These are phyloP conservation scores for Sugiyamaella castrensis DNA, from an alignment of 1,139 yeast species.

Conservation along the genomic window DNA sequence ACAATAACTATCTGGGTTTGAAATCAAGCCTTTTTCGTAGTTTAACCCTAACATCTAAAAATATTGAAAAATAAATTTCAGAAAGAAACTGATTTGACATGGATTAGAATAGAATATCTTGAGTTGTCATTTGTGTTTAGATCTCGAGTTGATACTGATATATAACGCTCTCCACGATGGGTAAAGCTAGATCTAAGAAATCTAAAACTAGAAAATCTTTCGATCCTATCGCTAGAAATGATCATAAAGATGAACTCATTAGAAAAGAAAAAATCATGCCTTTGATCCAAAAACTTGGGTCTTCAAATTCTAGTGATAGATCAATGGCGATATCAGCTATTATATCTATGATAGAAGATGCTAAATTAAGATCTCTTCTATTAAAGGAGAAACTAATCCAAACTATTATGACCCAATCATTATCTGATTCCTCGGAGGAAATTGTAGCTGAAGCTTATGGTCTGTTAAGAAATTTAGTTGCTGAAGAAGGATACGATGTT, in stretches of 20 bases:
- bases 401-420: constrained; percentile 58
- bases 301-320: constrained; percentile 67
- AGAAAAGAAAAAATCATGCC: constrained; percentile 63
- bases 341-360: constrained; percentile 67
- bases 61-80: too few relatives aligned
- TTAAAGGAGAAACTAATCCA: constrained; percentile 69
- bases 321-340: constrained; percentile 76
- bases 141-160: too few relatives aligned
- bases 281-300: constrained; percentile 59
- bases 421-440: constrained; percentile 69
- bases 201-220: constrained; percentile 2
- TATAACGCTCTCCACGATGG: background rate
- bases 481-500: constrained; percentile 89
- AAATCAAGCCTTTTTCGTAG: too few relatives aligned
- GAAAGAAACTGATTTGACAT: too few relatives aligned
- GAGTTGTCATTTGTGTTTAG: too few relatives aligned
- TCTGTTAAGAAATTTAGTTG: constrained; percentile 68
- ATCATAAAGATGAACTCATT: constrained; percentile 46
- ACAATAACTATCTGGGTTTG: too few relatives aligned
- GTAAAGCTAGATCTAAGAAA: constrained; percentile 8
- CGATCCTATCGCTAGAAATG: constrained; percentile 10
- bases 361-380: constrained; percentile 56
- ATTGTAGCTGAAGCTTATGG: constrained; percentile 80
- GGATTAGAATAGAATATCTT: too few relatives aligned
- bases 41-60: too few relatives aligned